phyloP scores from a whole-genome alignment of 768 basidiomycete genomes.

The Pisolithus sp. region DNA sequence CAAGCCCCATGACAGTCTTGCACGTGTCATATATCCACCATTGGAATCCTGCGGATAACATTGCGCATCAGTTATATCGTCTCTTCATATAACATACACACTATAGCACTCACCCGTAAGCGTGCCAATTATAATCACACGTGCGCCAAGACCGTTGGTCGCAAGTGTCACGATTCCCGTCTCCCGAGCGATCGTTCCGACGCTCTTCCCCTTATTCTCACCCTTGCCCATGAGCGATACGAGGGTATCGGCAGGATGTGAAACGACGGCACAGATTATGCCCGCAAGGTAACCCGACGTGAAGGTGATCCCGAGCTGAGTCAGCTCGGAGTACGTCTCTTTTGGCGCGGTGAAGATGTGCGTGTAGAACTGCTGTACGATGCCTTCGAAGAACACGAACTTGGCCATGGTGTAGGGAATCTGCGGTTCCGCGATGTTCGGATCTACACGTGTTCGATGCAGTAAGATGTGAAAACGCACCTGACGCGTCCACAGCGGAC shows the following conservation, averaged over 20 bases:
- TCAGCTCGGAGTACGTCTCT: conserved; percentile 70
- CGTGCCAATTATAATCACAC: conserved; percentile 79
- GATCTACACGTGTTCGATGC: too few relatives aligned
- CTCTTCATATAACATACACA: too few relatives aligned
- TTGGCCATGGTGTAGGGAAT: conserved; percentile 99
- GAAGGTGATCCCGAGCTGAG: conserved; percentile 86
- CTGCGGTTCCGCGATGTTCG: conserved; percentile 30
- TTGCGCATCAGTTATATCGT: too few relatives aligned
- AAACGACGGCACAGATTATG: conserved; percentile 93
- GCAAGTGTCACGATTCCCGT: conserved; percentile 57
- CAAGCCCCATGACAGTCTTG: neutral
- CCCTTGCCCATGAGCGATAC: conserved; percentile 92
- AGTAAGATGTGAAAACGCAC: conserved; percentile 30
- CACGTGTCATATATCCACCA: conserved; percentile 2
- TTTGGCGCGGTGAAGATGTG: conserved; percentile 79
- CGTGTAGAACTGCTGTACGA: conserved; percentile 81
- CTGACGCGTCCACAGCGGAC: conserved; percentile 86
- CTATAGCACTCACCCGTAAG: conserved; percentile 34
- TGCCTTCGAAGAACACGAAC: conserved; percentile 93
- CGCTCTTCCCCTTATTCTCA: conserved; percentile 73
- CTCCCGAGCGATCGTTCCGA: conserved; percentile 66
- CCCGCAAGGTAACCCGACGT: conserved; percentile 91
- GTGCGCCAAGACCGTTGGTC: conserved; percentile 82
- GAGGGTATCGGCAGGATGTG: conserved; percentile 91
- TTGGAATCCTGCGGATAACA: neutral